Conservation (phyloP, 352 stramenopile species). For the Phytophthora macrochlamydospora region DNA sequence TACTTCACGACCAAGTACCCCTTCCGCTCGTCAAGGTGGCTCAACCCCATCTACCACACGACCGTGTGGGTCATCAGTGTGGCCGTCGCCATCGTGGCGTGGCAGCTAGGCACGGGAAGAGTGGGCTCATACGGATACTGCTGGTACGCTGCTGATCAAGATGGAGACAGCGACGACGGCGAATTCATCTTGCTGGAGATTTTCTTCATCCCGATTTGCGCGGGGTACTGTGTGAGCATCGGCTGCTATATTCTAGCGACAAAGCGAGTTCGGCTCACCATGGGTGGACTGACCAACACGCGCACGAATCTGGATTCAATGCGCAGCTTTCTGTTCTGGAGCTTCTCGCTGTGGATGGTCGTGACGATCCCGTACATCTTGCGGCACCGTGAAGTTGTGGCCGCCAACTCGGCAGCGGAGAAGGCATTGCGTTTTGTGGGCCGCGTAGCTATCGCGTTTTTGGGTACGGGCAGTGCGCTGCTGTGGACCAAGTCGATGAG, state of each 20-base stretch:
- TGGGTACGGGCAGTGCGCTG: constrained; percentile 67
- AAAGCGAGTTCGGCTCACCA: constrained; percentile 69
- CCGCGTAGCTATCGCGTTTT: constrained; percentile 66
- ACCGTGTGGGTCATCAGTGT: constrained; percentile 65
- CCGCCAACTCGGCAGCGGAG: constrained; percentile 54
- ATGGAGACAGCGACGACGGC: constrained; percentile 38
- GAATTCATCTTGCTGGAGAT: constrained; percentile 68
- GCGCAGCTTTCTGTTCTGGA: constrained; percentile 77
- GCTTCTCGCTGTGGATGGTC: constrained; percentile 71
- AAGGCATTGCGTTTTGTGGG: constrained; percentile 73
- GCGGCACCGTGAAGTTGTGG: constrained; percentile 58
- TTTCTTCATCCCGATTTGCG: constrained; percentile 63
- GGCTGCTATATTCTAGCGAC: constrained; percentile 76
- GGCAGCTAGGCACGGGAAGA: constrained; percentile 41
- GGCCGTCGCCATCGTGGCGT: constrained; percentile 58
- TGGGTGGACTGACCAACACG: constrained; percentile 45
- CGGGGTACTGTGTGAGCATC: constrained; percentile 73
- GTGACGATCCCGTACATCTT: constrained; percentile 76
- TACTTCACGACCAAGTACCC: constrained; percentile 90
- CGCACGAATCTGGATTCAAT: constrained; percentile 81
- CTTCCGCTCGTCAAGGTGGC: constrained; percentile 76
- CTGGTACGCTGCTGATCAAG: constrained; percentile 63
- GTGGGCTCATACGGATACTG: constrained; percentile 85
- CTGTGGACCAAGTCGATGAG: constrained; percentile 75
- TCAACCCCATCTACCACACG: constrained; percentile 73